Evolutionary conservation across 257 asterid species (phyloP).

Genomic region (Solanum arcanum): DNA sequence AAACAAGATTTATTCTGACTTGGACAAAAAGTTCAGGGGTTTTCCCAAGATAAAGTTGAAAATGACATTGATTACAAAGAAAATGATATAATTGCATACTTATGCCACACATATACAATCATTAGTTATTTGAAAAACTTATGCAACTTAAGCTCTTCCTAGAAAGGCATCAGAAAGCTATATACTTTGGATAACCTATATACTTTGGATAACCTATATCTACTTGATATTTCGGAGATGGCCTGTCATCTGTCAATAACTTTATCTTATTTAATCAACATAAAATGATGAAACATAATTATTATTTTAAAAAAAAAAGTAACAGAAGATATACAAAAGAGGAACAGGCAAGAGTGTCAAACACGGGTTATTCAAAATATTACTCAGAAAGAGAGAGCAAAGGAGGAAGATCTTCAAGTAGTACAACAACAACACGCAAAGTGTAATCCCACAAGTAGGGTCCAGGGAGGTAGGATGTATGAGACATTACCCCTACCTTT

Average conservation of each 20-base stretch:
- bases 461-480: background rate
- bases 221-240: background rate
- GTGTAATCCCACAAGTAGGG: background rate
- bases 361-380: background rate
- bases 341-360: background rate
- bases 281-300: background rate
- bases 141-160: background rate
- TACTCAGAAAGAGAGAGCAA: background rate
- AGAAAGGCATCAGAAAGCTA: background rate
- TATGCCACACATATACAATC: background rate
- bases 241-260: background rate
- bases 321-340: background rate
- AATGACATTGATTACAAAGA: background rate
- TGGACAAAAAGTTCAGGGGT: background rate
- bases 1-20: background rate
- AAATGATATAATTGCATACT: background rate
- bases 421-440: background rate
- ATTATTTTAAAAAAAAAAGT: background rate
- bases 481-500: background rate
- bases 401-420: background rate
- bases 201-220: background rate
- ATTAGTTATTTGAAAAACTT: background rate
- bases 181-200: background rate
- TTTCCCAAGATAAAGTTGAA: background rate
- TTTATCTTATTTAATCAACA: background rate